Base-by-base conservation (phyloP, 768 basidiomycete species). In the Amanita subjunquillea region DNA sequence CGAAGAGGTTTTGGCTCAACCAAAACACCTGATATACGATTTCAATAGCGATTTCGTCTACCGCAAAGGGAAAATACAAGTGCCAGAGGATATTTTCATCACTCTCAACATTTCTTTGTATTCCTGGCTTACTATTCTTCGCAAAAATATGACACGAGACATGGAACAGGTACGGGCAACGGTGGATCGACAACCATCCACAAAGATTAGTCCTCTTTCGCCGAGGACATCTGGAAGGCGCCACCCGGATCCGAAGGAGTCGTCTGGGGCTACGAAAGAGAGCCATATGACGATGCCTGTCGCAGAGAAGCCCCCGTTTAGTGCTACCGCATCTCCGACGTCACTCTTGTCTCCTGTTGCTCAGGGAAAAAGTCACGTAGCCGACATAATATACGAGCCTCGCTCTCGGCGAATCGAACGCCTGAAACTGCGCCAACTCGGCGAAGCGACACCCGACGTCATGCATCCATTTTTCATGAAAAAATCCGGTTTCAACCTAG, bases 391-490 rank as follows among this genome's bases (percentile, higher is more conserved):
- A 15, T 90, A 87, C 63, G 67, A 67, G 49, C 77, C 78, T 2
- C 73, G 73, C n/a, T 68, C 69, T 22, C 74, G 87, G 42, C 74
- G 76, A 50, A 89, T 90, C 53, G 85, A 90, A 58, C 79, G 85
- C n/a, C 67, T 91, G 50, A 87, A 83, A 20, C 84, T 91, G 80
- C 79, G 86, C 25, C 91, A 91, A 63, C 70, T 92, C 10, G 91
- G 90, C 30, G 87, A 91, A 63, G 88, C 87, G n/a, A 89, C 87
- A 0, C 87, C 89, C 1, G 87, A 90, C 59, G 85, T 89, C 20
- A 87, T 86, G 87, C 87, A 86, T 63, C 85, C 85, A 2, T 87
- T 88, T 67, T 89, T 89, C 68, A 85, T 85, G 79, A 85, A 89
- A 60, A 86, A 81, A 61, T 81, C 87, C 1, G 86, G 88, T 0